A percentile compares a stretch with the other conserved stretches of the same genome.
These are phyloP conservation scores for Candida montana DNA, from an alignment of 805 yeast species.

Conservation along the genomic window DNA sequence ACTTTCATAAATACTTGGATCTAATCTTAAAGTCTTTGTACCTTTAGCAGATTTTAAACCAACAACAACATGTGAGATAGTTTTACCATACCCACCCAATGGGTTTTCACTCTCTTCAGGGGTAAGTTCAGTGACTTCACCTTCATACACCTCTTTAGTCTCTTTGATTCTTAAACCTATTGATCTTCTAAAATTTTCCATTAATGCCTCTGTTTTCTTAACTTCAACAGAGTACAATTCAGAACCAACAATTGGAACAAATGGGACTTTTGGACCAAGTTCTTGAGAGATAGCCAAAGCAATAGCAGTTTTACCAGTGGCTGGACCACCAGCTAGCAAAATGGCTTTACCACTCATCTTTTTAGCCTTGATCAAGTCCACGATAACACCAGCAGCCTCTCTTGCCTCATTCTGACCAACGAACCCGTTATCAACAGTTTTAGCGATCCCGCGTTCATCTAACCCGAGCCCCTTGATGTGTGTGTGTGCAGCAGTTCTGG, in stretches of 20 bases:
- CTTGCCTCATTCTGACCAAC: conserved; percentile 69
- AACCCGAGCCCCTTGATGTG: conserved; percentile 94
- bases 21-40: conserved; percentile 81
- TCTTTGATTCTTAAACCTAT: conserved; percentile 95
- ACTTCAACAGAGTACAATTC: conserved; percentile 95
- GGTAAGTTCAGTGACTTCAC: conserved; percentile 92
- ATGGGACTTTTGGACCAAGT: conserved; percentile 94
- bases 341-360: conserved; percentile 96
- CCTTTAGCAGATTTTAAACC: conserved; percentile 92
- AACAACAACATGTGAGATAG: conserved; percentile 88
- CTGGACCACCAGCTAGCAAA: conserved; percentile 94
- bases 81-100: conserved; percentile 95
- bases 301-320: conserved; percentile 96
- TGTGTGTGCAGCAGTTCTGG: conserved; percentile 91
- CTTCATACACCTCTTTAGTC: conserved; percentile 96
- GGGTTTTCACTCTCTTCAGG: conserved; percentile 98
- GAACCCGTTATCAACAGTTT: conserved; percentile 80
- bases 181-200: conserved; percentile 95
- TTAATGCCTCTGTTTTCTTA: conserved; percentile 90
- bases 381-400: conserved; percentile 92
- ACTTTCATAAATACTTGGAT: conserved; percentile 88
- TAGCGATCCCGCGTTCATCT: conserved; percentile 85
- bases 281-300: conserved; percentile 96
- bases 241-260: conserved; percentile 94
- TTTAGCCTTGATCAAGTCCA: conserved; percentile 86